phyloP scores from a whole-genome alignment of 2,329 filamentous ascomycete genomes.

The Arachnomyces sp. region DNA sequence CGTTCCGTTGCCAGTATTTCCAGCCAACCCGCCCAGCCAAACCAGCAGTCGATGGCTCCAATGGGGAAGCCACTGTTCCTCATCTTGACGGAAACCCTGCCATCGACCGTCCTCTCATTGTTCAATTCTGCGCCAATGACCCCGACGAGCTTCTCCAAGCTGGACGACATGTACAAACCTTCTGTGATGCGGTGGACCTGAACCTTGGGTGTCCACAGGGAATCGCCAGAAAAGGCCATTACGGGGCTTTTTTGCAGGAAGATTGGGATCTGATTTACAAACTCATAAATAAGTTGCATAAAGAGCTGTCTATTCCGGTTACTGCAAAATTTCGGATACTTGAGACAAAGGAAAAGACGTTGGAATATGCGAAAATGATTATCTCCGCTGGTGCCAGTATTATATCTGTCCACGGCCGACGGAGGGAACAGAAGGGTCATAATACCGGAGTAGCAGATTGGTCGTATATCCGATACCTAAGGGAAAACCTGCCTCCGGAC shows the following conservation, averaged over 20 bases:
- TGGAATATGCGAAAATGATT: constrained; percentile 84
- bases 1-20: constrained; percentile 74
- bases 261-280: constrained; percentile 74
- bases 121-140: constrained; percentile 73
- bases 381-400: constrained; percentile 84
- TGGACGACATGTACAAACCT: constrained; percentile 68
- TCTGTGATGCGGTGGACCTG: constrained; percentile 91
- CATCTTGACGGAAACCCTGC: constrained; percentile 82
- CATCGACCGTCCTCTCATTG: constrained; percentile 81
- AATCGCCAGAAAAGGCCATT: constrained; percentile 83
- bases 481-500: constrained; percentile 74
- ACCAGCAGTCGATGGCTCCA: not conserved
- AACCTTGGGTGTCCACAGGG: constrained; percentile 96
- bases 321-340: constrained; percentile 92
- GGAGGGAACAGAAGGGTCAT: constrained; percentile 90
- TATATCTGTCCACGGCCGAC: constrained; percentile 82
- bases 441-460: constrained; percentile 91
- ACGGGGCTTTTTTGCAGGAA: constrained; percentile 92
- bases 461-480: constrained; percentile 71
- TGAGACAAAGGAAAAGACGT: constrained; percentile 75
- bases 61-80: constrained; percentile 26
- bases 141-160: constrained; percentile 50
- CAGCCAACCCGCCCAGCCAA: constrained; percentile 51
- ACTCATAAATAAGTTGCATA: constrained; percentile 78
- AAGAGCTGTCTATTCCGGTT: constrained; percentile 70